phyloP scores from a whole-genome alignment of 129 eudicot species.

The Rutidosis leptorrhynchoides region DNA sequence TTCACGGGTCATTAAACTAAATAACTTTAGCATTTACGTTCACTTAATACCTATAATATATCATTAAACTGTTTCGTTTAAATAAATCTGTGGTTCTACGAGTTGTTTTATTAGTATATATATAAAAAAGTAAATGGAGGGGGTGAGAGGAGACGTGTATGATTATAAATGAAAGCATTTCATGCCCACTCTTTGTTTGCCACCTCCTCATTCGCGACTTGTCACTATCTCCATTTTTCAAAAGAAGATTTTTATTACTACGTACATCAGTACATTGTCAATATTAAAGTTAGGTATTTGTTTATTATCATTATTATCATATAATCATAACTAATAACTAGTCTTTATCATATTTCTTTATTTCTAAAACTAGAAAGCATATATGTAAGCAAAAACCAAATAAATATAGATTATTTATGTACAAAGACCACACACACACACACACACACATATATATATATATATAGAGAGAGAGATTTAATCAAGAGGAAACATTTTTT shows the following conservation, averaged over 20 bases:
- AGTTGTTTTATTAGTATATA: no score
- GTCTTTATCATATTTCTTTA: background rate
- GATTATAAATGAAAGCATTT: slow-evolving; percentile 18
- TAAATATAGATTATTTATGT: no score
- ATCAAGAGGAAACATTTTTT: no score
- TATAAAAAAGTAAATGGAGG: background rate
- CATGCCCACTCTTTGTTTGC: slow-evolving; percentile 16
- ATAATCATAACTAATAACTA: no score
- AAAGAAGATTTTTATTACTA: background rate
- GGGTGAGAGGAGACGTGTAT: slow-evolving; percentile 16
- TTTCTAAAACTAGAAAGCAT: background rate
- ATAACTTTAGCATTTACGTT: no score
- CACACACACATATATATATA: no score
- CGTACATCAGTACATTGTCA: no score
- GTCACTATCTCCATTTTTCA: slow-evolving; percentile 21
- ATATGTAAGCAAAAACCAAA: background rate
- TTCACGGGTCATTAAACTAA: background rate
- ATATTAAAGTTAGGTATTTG: background rate
- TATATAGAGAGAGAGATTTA: no score
- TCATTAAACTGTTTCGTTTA: no score
- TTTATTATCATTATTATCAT: background rate
- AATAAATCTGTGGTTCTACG: no score
- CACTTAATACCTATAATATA: no score
- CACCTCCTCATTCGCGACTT: slow-evolving; percentile 26
- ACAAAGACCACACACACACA: no score